phyloP scores from a whole-genome alignment of 306 rosid species.

The Citrullus mucosospermus region DNA sequence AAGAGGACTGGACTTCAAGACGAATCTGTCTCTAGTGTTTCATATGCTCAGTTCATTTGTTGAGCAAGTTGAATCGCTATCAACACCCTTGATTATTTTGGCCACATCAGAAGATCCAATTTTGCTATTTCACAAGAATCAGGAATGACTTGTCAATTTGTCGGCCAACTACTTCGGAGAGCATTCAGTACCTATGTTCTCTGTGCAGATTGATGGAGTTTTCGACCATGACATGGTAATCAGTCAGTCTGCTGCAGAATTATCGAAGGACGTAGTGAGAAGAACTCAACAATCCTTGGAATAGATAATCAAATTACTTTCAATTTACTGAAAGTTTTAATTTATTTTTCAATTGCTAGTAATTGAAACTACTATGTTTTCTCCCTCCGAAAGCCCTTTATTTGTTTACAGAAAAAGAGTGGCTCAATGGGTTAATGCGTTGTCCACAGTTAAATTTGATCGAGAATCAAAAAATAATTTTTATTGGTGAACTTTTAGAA shows the following conservation, averaged over 20 bases:
- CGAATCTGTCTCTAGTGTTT: constrained; percentile 21
- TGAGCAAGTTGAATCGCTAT: constrained; percentile 76
- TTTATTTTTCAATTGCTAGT: too few relatives aligned
- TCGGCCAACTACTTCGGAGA: constrained; percentile 35
- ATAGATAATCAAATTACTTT: too few relatives aligned
- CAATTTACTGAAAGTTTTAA: too few relatives aligned
- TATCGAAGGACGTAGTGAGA: constrained; percentile 41
- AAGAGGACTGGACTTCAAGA: constrained; percentile 20
- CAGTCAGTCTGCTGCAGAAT: constrained; percentile 44
- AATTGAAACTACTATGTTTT: too few relatives aligned
- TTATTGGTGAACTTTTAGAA: too few relatives aligned
- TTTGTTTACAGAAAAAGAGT: too few relatives aligned
- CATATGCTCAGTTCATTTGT: constrained; percentile 65
- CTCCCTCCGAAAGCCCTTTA: too few relatives aligned
- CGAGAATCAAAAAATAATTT: too few relatives aligned
- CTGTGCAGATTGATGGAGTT: constrained; percentile 52
- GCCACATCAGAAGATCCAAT: constrained; percentile 76
- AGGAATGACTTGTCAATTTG: constrained; percentile 29
- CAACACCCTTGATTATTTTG: constrained; percentile 70
- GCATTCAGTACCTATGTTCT: constrained; percentile 51
- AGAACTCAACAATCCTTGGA: too few relatives aligned
- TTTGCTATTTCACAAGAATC: constrained; percentile 43
- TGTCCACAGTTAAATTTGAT: too few relatives aligned
- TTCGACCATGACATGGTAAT: constrained; percentile 46
- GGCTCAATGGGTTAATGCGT: too few relatives aligned